phyloP scores from a whole-genome alignment of 2,329 filamentous ascomycete genomes.

The Neofusicoccum cordaticola region DNA sequence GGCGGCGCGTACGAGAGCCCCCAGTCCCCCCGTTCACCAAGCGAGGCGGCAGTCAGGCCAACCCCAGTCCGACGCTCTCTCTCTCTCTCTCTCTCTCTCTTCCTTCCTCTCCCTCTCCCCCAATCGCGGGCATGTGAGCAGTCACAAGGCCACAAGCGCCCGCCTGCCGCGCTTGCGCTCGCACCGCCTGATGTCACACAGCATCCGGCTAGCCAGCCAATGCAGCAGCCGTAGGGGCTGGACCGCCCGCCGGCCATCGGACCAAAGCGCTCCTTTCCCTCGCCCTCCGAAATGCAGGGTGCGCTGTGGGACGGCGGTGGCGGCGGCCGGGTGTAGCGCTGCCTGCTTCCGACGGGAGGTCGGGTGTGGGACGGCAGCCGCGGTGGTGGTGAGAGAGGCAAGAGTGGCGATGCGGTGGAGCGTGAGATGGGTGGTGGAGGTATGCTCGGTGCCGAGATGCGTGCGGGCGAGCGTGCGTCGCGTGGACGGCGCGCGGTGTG shows the following conservation, averaged over 20 bases:
- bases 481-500: too few relatives aligned
- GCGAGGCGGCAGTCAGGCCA: neutral
- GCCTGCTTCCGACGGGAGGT: neutral
- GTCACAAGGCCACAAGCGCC: too few relatives aligned
- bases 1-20: too few relatives aligned
- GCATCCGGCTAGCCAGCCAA: neutral
- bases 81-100: neutral
- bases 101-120: too few relatives aligned
- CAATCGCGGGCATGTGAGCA: neutral
- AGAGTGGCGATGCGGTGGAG: neutral
- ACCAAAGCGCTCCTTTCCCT: neutral
- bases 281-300: neutral
- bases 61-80: neutral
- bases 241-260: too few relatives aligned
- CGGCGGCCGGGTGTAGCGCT: neutral
- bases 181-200: neutral
- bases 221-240: too few relatives aligned
- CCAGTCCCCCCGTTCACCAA: neutral
- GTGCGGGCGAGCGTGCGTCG: too few relatives aligned
- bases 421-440: too few relatives aligned
- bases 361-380: neutral
- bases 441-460: too few relatives aligned
- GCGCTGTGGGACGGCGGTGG: neutral
- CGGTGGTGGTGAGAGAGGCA: neutral
- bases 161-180: neutral